Percentiles rank a stretch among this genome's conserved stretches.
Conservation (phyloP, 192 early-diverging fungal genomes). For the Coemansia furcata region DNA sequence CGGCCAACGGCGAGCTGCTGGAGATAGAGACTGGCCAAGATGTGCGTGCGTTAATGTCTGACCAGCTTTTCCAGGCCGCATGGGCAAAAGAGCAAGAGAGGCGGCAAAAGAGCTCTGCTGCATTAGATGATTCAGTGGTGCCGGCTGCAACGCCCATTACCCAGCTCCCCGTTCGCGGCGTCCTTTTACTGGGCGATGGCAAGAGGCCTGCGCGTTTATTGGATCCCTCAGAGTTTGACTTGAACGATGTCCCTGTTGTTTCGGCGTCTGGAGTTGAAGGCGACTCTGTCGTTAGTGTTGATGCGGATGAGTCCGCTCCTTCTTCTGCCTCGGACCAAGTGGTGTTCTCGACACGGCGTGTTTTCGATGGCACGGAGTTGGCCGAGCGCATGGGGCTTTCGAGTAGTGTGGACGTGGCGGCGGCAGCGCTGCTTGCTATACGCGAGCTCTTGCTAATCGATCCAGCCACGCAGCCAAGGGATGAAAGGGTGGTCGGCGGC, state of each 20-base stretch:
- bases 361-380: slow-evolving; percentile 23
- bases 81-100: slow-evolving; percentile 43
- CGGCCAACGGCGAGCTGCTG: slow-evolving; percentile 82
- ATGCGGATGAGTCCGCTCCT: background rate
- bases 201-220: slow-evolving; percentile 30
- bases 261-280: background rate
- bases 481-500: background rate
- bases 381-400: slow-evolving; percentile 24
- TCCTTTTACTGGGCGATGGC: slow-evolving; percentile 40
- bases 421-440: slow-evolving; percentile 19
- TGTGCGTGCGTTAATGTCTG: slow-evolving; percentile 58
- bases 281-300: background rate
- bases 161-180: slow-evolving; percentile 39
- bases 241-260: slow-evolving; percentile 21
- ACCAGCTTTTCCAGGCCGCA: slow-evolving; percentile 37
- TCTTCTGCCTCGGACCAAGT: slow-evolving; percentile 5
- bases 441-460: slow-evolving; percentile 26
- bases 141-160: slow-evolving; percentile 21
- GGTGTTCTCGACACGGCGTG: slow-evolving; percentile 31
- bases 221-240: slow-evolving; percentile 47
- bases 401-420: background rate
- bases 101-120: slow-evolving; percentile 4
- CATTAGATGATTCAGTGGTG: background rate
- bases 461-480: slow-evolving; percentile 1
- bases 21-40: slow-evolving; percentile 65